Conservation (phyloP, 345 rosid genomes). For the Cardamine occulta region DNA sequence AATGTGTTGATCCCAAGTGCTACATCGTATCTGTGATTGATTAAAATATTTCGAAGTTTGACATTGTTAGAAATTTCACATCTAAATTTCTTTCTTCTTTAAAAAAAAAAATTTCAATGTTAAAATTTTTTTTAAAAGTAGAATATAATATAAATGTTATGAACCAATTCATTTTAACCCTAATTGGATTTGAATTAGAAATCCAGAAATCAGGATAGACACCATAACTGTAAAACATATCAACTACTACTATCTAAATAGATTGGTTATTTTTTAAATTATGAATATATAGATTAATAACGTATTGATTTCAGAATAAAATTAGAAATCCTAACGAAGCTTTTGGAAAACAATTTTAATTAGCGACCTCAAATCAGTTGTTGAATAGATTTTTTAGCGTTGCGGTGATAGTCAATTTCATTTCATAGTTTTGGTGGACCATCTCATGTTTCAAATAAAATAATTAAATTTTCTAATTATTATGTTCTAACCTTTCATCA, state of each 20-base stretch:
- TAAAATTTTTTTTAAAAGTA: no score
- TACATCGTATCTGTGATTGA: slow-evolving; percentile 48
- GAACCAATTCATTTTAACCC: background rate
- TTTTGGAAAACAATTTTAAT: background rate
- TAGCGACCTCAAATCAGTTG: background rate
- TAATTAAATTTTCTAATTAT: background rate
- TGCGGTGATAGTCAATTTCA: background rate
- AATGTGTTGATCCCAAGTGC: slow-evolving; percentile 58
- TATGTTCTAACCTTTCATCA: slow-evolving; percentile 37
- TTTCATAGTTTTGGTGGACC: background rate
- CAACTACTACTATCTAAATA: background rate
- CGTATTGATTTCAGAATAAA: background rate
- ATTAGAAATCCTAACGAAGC: background rate
- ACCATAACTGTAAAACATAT: background rate
- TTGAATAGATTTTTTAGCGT: background rate
- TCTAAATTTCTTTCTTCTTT: background rate
- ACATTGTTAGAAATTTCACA: background rate
- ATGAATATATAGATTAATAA: background rate
- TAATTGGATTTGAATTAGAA: background rate
- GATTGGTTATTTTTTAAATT: background rate
- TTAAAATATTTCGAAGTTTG: background rate
- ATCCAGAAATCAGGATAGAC: background rate
- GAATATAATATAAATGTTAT: background rate
- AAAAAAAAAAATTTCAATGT: no score
- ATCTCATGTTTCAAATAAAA: background rate